phyloP scores from a whole-genome alignment of 2,329 filamentous ascomycete genomes.

The Karstenula rhodostoma region DNA sequence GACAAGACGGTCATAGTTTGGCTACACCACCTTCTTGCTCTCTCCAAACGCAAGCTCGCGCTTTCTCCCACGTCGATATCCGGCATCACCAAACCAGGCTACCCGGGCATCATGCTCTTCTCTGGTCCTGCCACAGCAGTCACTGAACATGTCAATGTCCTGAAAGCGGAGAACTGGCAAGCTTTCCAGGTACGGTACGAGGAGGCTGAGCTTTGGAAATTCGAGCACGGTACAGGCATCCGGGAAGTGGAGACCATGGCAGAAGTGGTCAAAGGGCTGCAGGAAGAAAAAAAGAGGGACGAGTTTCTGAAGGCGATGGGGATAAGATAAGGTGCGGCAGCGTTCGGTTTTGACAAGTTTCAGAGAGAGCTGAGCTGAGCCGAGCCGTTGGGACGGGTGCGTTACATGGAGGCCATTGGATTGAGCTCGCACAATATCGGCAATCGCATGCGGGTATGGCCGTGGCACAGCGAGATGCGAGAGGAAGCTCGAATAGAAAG shows the following conservation, averaged over 20 bases:
- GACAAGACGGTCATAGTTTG: conserved; percentile 54
- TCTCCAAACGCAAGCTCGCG: conserved; percentile 56
- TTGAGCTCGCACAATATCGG: conserved; percentile 5
- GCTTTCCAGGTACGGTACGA: conserved; percentile 57
- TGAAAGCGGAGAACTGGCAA: conserved; percentile 56
- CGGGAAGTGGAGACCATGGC: conserved; percentile 56
- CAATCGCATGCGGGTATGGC: neutral
- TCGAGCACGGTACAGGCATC: conserved; percentile 51
- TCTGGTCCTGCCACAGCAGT: conserved; percentile 50
- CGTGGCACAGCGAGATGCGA: neutral
- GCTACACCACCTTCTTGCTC: conserved; percentile 57
- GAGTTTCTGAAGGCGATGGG: conserved; percentile 46
- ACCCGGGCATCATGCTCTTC: conserved; percentile 56
- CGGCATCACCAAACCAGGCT: conserved; percentile 57
- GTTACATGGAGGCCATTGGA: neutral
- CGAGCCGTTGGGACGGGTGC: neutral
- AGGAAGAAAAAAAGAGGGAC: conserved; percentile 29
- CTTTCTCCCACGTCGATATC: conserved; percentile 48
- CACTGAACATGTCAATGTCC: conserved; percentile 51
- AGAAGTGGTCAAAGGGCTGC: conserved; percentile 51
- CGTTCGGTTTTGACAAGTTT: neutral
- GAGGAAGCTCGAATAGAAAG: conserved; percentile 5
- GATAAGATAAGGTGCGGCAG: conserved; percentile 37
- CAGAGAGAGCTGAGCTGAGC: neutral
- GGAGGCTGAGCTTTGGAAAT: conserved; percentile 48